These are phyloP conservation scores for Neonectria sp. DNA, from an alignment of 2,329 filamentous ascomycete species.

Conservation along the genomic window DNA sequence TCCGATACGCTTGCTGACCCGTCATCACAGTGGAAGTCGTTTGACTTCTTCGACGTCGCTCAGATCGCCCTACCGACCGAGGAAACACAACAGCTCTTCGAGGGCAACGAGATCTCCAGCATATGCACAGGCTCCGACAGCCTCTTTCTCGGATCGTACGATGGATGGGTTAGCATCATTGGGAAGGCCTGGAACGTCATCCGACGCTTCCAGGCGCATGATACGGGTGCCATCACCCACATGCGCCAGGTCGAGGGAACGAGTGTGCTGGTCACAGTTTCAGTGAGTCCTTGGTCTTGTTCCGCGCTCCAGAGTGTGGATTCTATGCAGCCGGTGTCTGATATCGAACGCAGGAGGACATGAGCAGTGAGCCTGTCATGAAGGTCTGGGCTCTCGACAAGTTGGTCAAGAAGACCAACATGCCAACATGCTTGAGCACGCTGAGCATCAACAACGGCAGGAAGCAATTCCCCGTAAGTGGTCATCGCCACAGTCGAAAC, in stretches of 20 bases:
- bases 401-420: constrained; percentile 91
- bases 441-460: constrained; percentile 89
- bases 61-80: constrained; percentile 85
- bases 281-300: constrained; percentile 59
- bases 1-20: constrained; percentile 21
- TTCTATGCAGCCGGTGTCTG: constrained; percentile 18
- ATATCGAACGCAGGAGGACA: constrained; percentile 75
- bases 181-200: constrained; percentile 90
- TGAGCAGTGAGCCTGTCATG: constrained; percentile 87
- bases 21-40: constrained; percentile 88
- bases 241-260: constrained; percentile 94
- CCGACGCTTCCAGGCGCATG: constrained; percentile 89
- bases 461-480: constrained; percentile 88
- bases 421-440: constrained; percentile 89
- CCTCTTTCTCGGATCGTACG: constrained; percentile 88
- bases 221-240: constrained; percentile 85
- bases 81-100: constrained; percentile 84
- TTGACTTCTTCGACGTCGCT: constrained; percentile 98
- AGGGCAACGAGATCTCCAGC: constrained; percentile 86
- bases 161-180: constrained; percentile 90
- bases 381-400: constrained; percentile 99
- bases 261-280: constrained; percentile 86
- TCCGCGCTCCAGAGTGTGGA: not conserved
- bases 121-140: constrained; percentile 90
- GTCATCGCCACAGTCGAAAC: accelerated